phyloP scores from a whole-genome alignment of 108 stramenopile genomes.

The Skeletonema tropicum region DNA sequence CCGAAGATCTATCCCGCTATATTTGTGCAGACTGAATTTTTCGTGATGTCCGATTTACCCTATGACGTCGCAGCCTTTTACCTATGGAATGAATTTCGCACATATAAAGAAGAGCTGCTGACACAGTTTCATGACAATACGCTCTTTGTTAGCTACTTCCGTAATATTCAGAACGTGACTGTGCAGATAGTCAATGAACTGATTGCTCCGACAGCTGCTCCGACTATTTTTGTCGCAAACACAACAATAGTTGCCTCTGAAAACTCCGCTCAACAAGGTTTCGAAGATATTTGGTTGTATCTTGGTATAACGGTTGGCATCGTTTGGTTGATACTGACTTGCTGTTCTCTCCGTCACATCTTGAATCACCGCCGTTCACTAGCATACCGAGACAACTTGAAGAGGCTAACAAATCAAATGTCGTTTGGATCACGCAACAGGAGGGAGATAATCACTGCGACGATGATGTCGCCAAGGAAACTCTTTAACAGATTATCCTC shows the following conservation, averaged over 20 bases:
- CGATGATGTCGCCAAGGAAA: too few relatives aligned
- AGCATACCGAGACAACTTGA: not conserved
- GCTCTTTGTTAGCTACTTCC: constrained; percentile 28
- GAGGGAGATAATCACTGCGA: too few relatives aligned
- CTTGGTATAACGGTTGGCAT: constrained; percentile 19
- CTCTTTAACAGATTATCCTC: too few relatives aligned
- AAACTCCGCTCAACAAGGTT: not conserved
- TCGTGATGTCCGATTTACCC: constrained; percentile 5
- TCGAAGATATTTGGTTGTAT: not conserved
- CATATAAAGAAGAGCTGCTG: not conserved
- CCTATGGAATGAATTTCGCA: constrained; percentile 14
- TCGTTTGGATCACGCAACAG: not conserved
- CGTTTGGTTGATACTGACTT: constrained; percentile 22
- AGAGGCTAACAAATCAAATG: not conserved
- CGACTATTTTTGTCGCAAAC: constrained; percentile 1
- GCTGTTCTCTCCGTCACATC: not conserved
- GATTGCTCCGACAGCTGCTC: constrained; percentile 8
- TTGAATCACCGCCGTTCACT: not conserved
- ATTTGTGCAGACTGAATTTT: constrained; percentile 19
- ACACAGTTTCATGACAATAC: constrained; percentile 6
- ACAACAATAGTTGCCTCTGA: constrained; percentile 8
- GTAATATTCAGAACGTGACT: constrained; percentile 1
- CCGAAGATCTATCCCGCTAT: constrained; percentile 23
- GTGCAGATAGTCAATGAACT: constrained; percentile 17
- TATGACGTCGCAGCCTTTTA: constrained; percentile 23